Conservation (phyloP, 2,329 filamentous ascomycete species). For the Fusarium goolgardi region DNA sequence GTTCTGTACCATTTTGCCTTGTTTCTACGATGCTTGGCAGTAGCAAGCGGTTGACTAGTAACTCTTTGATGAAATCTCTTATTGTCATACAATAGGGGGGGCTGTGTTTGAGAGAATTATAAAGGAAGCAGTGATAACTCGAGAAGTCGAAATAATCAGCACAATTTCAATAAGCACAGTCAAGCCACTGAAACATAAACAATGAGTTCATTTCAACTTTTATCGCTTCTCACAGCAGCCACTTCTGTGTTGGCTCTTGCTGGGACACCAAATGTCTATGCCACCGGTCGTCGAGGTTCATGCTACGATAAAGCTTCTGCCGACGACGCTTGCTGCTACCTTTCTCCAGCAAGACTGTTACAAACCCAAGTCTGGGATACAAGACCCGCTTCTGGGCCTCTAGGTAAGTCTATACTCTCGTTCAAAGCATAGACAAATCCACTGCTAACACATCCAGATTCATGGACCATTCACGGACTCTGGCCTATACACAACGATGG, state of each 20-base stretch:
- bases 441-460: slow-evolving; percentile 5
- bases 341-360: slow-evolving; percentile 17
- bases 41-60: background rate
- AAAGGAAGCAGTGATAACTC: slow-evolving; percentile 4
- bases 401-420: background rate
- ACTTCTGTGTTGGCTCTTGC: slow-evolving; percentile 21
- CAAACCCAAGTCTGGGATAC: slow-evolving; percentile 31
- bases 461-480: slow-evolving; percentile 21
- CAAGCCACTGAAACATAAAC: background rate
- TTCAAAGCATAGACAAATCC: fast-evolving
- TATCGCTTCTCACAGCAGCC: slow-evolving; percentile 12
- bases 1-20: slow-evolving; percentile 2
- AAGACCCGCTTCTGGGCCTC: slow-evolving; percentile 9
- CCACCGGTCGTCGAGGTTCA: slow-evolving; percentile 1
- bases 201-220: slow-evolving; percentile 17
- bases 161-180: background rate
- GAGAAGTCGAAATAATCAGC: background rate
- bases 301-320: slow-evolving; percentile 1
- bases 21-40: slow-evolving; percentile 22
- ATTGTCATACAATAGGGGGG: background rate
- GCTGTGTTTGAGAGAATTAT: background rate
- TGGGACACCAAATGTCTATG: slow-evolving; percentile 21
- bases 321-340: slow-evolving; percentile 16
- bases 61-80: background rate
- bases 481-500: slow-evolving; percentile 18